Evolutionary conservation across 768 basidiomycete species (phyloP), one percentile per base, ranked within the genome.

Genomic region (Podaxis sp.): DNA sequence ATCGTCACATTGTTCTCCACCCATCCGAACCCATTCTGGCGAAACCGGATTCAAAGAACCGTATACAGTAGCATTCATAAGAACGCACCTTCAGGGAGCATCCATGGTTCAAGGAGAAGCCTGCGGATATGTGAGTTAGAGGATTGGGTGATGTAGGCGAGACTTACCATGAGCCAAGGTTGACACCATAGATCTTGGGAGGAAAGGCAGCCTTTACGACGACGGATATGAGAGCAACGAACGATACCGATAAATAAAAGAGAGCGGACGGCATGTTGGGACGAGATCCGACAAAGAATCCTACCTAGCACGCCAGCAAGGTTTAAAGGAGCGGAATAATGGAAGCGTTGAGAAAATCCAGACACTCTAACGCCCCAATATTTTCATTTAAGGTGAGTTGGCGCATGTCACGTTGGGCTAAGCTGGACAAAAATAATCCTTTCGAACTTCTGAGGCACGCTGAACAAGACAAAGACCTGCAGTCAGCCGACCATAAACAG

Each of bases 101-200:
- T 93, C 91, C 91, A 93, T n/a, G 89, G 67, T 68, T 93, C 91
- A 4, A 91, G 71, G 0, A 93, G 72, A 55, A 93, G 79, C 91
- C 91, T 91, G 62, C 17, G 46, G 53, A 53, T 22, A 40, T 13
- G 29, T 55, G 27, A 57, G 25, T 3, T 46, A n/a, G 61, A 66
- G 74, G 24, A 62, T 9, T 17, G 11, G 22, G 8, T 13, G 12
- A 22, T 37, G 25, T 55, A 51, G 17, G 8, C 37, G 19, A 36
- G 17, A 37, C 78, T 22, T 64, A 83, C 86, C 86, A 89, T 59
- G 85, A 85, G 13, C 89, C 87, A 36, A 91, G 69, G 68, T 91
- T 90, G 2, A 90, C 88, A 52, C 89, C 89, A 68, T 88, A 85
- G 15, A 88, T 85, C 65, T 88, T 87, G 65, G 67, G 66, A 3